Evolutionary conservation across 805 yeast species (phyloP), one percentile per base, ranked within the genome.

Genomic region (Ogataea corticis): DNA sequence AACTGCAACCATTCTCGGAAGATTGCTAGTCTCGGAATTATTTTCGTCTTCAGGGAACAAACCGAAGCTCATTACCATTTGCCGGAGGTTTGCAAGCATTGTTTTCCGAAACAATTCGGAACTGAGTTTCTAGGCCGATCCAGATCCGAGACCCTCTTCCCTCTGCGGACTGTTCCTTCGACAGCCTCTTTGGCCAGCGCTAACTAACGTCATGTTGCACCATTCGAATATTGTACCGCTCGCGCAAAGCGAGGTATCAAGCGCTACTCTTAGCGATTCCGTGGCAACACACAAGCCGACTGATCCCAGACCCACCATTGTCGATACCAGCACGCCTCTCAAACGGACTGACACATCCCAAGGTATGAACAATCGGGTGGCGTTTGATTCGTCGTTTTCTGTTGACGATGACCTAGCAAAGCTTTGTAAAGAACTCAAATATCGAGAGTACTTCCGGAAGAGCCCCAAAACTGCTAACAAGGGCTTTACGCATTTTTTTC

Each of bases 381-480:
- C 18, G 4, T 42, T 42, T 21, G 29, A 43, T 25, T 25, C 25
- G 21, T 17, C 31, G 5, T 12, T 15, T 3, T 54, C 63, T 7
- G 63, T 59, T 46, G 71, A 67, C 30, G 69, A 67, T 3, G 73
- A 71, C 44, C 61, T 68, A 48, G 62, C 68, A 14, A 61, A 72
- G 44, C 70, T 77, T 27, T 60, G 80, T 21, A 63, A 67, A 27
- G 67, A 75, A 29, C 85, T 88, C n/a, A 76, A 73, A 45, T 77
- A 82, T 59, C 68, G 81, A 34, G 77, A 74, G 55, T 65, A 75
- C 7, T 70, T 70, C 50, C 73, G 73, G 46, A 75, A 70, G 48
- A 71, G 54, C 33, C 58, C 76, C 41, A 72, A 70, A 43, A 67
- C 69, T 29, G 65, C 80, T 19, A 77, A 76, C 3, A 67, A 67